These are phyloP conservation scores for Candida pseudoviswanathii DNA, from an alignment of 1,139 yeast species.

Conservation along the genomic window DNA sequence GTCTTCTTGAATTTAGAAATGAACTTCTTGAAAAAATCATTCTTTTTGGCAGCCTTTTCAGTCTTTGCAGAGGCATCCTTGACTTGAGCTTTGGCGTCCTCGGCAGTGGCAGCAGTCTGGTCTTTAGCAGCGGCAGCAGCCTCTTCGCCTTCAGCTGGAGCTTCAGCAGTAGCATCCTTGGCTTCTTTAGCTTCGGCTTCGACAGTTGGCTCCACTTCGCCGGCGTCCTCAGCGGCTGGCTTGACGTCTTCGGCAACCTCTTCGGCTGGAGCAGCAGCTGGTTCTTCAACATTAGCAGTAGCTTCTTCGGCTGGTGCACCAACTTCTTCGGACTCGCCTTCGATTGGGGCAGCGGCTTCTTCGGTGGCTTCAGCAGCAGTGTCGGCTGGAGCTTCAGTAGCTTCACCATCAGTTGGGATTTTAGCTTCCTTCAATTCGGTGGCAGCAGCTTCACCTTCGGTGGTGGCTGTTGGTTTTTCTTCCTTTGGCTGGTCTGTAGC, in stretches of 20 bases:
- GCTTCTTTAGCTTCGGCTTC: constrained; percentile 14
- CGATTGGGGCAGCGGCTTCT: constrained; percentile 17
- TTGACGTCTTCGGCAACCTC: constrained; percentile 15
- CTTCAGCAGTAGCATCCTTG: constrained; percentile 16
- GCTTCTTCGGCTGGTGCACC: constrained; percentile 16
- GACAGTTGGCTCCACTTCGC: constrained; percentile 15
- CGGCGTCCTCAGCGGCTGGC: constrained; percentile 10
- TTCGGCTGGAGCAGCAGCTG: constrained; percentile 14
- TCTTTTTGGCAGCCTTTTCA: constrained; percentile 44
- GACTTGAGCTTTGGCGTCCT: constrained; percentile 15
- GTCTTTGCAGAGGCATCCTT: constrained; percentile 8
- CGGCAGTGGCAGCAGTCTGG: constrained; percentile 10
- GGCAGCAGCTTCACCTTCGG: constrained; percentile 16
- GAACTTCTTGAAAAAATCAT: constrained; percentile 52
- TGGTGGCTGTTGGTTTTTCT: constrained; percentile 14
- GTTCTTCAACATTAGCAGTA: constrained; percentile 15
- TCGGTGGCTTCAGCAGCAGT: constrained; percentile 16
- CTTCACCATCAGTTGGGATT: constrained; percentile 14
- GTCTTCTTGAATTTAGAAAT: constrained; percentile 51
- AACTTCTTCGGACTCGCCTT: constrained; percentile 18
- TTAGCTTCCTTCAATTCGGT: constrained; percentile 9
- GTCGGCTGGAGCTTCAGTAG: constrained; percentile 10
- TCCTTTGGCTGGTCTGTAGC: background rate
- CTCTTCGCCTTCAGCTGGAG: constrained; percentile 13
- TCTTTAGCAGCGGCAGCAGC: constrained; percentile 16